Conservation (phyloP, 345 rosid species). For the Cardamine resedifolia region DNA sequence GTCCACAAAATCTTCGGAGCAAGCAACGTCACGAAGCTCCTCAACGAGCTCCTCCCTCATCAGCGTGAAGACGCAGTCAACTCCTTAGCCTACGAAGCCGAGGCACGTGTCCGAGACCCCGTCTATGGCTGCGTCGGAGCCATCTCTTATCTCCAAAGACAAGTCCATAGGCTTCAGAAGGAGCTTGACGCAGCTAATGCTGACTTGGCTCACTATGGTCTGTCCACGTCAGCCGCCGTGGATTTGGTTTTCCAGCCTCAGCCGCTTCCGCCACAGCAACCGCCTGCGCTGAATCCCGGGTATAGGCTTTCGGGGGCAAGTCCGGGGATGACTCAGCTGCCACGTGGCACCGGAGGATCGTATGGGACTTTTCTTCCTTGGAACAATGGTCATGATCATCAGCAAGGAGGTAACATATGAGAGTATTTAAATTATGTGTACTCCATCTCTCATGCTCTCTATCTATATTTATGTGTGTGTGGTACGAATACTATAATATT, state of each 20-base stretch:
- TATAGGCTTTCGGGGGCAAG: constrained; percentile 30
- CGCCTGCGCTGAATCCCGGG: constrained; percentile 18
- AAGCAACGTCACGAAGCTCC: constrained; percentile 89
- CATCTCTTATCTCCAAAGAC: constrained; percentile 87
- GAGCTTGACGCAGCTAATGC: constrained; percentile 88
- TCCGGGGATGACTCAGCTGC: constrained; percentile 36
- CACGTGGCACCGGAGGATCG: constrained; percentile 42
- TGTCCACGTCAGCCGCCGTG: constrained; percentile 40
- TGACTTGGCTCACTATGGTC: constrained; percentile 66
- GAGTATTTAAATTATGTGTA: constrained; percentile 24
- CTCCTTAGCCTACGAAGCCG: constrained; percentile 93
- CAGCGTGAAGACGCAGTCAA: constrained; percentile 95
- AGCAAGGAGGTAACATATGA: constrained; percentile 62
- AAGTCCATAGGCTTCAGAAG: constrained; percentile 87
- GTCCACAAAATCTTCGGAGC: constrained; percentile 98
- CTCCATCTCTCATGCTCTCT: constrained; percentile 19
- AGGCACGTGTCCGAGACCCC: constrained; percentile 88
- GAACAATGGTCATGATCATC: constrained; percentile 59
- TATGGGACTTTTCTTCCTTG: constrained; percentile 50
- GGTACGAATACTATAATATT: constrained; percentile 8
- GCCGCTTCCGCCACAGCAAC: constrained; percentile 28
- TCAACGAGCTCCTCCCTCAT: constrained; percentile 83
- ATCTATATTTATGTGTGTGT: background rate
- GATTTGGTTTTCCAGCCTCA: constrained; percentile 39
- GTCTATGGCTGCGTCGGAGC: constrained; percentile 92